Base-by-base conservation (phyloP, 2,329 filamentous ascomycete species). In the Aspergillus chevalieri region DNA sequence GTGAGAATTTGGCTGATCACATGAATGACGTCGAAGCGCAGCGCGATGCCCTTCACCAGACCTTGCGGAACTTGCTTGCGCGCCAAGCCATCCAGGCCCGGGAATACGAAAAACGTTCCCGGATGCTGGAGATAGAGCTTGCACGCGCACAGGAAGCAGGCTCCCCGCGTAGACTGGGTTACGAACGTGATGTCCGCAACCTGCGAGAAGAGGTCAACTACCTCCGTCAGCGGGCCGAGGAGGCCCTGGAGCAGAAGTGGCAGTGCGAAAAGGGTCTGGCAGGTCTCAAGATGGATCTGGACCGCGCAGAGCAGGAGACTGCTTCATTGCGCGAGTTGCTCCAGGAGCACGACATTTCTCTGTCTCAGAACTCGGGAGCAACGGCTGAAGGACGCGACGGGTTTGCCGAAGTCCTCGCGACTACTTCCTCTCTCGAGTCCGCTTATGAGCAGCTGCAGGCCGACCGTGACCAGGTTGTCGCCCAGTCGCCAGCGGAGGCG, bases 231-330 rank as follows among this genome's bases (percentile, higher is more conserved):
- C 84, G 93, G 47, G 92, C 92, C 26, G 92, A 98, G 61, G 92
- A 97, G 56, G 92, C 92, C 14, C 79, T 97, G 12, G 89, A 95
- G 64, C 88, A 95, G 63, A 97, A 97, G 70, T 97, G 89, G 85
- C 87, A 94, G 65, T 92, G 91, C 53, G 92, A 96, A 71, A 94
- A 94, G 71, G 89, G 89, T 15, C 75, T 97, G 2, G 80, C 83
- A 47, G 89, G 91, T 48, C 74, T 97, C 49, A 95, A 95, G 74
- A 96, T 95, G 87, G 92, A 97, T 64, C 81, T 98, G 39, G 93
- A 97, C 69, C 87, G 91, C 54, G 91, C 93, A 22, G 89, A 96
- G 68, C 87, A 93, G 66, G 93, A 98, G 72, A 95, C 95, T 26
- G 77, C 82, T 38, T 87, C 87, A n/a, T 78, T 98, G 38, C 84